phyloP scores from a whole-genome alignment of 805 yeast genomes.

The Lachancea fermentati region DNA sequence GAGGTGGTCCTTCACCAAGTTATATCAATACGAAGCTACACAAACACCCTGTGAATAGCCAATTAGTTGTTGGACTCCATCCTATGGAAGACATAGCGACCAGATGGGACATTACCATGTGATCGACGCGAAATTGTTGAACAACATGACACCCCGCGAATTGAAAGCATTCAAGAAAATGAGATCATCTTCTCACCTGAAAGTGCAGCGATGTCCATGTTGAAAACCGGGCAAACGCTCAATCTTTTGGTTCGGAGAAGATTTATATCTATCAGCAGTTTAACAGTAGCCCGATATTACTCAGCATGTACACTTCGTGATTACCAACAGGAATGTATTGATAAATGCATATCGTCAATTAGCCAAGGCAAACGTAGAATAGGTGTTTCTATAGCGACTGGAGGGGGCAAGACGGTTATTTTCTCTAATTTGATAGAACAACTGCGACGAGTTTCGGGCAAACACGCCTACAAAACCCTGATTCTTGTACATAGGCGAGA shows the following conservation, averaged over 20 bases:
- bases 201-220: no score
- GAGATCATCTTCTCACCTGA: no score
- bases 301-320: conserved; percentile 30
- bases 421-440: conserved; percentile 53
- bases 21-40: no score
- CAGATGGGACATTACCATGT: no score
- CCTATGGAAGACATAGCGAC: no score
- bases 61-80: no score
- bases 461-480: conserved; percentile 29
- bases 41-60: no score
- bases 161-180: no score
- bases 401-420: conserved; percentile 89
- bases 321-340: conserved; percentile 71
- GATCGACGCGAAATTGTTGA: background rate
- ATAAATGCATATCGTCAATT: conserved; percentile 46
- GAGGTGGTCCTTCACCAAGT: no score
- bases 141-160: background rate
- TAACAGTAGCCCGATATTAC: background rate
- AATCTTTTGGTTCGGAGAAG: background rate
- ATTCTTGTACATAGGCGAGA: conserved; percentile 81
- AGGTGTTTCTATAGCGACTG: conserved; percentile 86
- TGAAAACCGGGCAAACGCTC: background rate
- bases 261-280: no score
- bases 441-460: conserved; percentile 7
- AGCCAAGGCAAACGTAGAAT: conserved; percentile 45